These are phyloP conservation scores for Penicillium verhagenii DNA, from an alignment of 495 filamentous ascomycete genomes.

Conservation along the genomic window DNA sequence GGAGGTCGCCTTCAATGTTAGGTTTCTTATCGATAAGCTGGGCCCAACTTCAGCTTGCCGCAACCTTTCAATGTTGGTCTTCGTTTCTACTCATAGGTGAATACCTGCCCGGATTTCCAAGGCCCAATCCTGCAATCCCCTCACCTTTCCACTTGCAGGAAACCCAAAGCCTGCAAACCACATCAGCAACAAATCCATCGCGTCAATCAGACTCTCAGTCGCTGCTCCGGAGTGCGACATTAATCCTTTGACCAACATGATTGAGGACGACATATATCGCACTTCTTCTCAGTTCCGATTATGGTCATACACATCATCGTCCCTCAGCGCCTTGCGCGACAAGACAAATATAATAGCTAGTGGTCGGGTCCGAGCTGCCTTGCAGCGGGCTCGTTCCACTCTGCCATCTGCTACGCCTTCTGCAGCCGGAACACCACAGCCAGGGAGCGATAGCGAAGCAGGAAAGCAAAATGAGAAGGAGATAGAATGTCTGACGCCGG, in stretches of 20 bases:
- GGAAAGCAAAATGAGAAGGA: slow-evolving; percentile 42
- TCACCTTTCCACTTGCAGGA: background rate
- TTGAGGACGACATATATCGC: slow-evolving; percentile 90
- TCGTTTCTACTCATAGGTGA: too few relatives aligned
- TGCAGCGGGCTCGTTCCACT: slow-evolving; percentile 48
- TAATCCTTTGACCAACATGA: slow-evolving; percentile 38
- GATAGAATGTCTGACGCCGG: slow-evolving; percentile 70
- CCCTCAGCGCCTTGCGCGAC: slow-evolving; percentile 65
- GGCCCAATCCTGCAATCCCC: too few relatives aligned
- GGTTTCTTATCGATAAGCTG: slow-evolving; percentile 4
- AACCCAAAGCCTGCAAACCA: background rate
- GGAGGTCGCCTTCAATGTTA: too few relatives aligned
- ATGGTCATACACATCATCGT: slow-evolving; percentile 86
- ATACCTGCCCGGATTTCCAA: too few relatives aligned
- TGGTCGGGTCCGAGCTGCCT: slow-evolving; percentile 65
- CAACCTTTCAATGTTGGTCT: too few relatives aligned
- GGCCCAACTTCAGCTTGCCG: background rate
- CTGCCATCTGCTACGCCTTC: slow-evolving; percentile 39
- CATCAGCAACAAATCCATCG: background rate
- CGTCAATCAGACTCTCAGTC: background rate
- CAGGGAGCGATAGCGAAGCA: slow-evolving; percentile 32
- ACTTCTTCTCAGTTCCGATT: slow-evolving; percentile 83
- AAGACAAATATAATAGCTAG: slow-evolving; percentile 74
- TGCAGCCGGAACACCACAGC: slow-evolving; percentile 37
- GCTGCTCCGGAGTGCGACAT: background rate